Percentiles rank a stretch among this genome's conserved stretches.
phyloP scores from a whole-genome alignment of 768 basidiomycete genomes.

The Lentinus brumalis region DNA sequence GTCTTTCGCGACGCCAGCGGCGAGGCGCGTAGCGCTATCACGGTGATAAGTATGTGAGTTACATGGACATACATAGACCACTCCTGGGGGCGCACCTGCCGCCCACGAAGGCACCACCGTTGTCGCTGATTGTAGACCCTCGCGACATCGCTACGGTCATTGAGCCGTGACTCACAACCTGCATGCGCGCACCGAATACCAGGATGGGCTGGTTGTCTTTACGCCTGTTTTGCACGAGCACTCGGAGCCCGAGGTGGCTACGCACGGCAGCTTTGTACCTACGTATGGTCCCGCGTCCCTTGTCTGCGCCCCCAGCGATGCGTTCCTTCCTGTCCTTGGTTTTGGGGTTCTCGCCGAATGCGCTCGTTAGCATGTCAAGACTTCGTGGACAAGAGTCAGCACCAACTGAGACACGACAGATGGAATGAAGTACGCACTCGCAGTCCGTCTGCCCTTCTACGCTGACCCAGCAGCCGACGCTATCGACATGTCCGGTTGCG shows the following conservation, averaged over 20 bases:
- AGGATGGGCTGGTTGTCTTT: constrained; percentile 4
- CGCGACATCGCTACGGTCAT: background rate
- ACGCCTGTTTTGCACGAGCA: constrained; percentile 14
- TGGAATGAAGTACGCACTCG: background rate
- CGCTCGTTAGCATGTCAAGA: too few relatives aligned
- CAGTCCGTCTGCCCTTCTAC: constrained; percentile 2
- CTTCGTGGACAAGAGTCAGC: too few relatives aligned
- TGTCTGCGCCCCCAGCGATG: too few relatives aligned
- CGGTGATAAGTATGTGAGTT: background rate
- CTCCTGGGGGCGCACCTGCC: background rate
- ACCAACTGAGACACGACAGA: too few relatives aligned
- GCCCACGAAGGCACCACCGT: background rate
- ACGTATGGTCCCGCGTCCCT: background rate
- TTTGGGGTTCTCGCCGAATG: too few relatives aligned
- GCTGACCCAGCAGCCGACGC: constrained; percentile 12
- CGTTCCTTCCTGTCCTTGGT: too few relatives aligned
- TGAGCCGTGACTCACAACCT: constrained; percentile 7
- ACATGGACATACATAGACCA: too few relatives aligned
- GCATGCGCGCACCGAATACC: constrained; percentile 5
- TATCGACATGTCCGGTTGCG: constrained; percentile 4
- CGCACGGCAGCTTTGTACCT: constrained; percentile 3
- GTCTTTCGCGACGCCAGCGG: background rate
- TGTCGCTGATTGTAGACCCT: constrained; percentile 1
- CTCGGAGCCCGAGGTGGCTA: background rate
- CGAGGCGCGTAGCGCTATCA: background rate